Evolutionary conservation across 805 yeast species (phyloP), one percentile per base, ranked within the genome.

Genomic region (Metschnikowia koreensis): DNA sequence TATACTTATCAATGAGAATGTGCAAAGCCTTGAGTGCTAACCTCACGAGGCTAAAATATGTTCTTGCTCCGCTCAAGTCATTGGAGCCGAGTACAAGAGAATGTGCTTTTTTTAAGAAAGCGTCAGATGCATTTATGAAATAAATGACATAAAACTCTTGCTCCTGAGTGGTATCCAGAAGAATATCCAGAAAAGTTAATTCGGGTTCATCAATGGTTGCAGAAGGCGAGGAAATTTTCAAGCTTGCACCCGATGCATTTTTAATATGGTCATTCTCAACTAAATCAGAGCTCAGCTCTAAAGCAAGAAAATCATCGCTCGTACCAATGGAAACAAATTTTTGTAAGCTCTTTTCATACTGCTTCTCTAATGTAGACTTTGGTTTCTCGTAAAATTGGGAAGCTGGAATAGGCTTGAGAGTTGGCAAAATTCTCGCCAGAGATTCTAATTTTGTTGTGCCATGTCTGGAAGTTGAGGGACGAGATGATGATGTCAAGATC

Each of bases 1-100:
- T 51, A 55, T 74, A 77, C 40, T 66, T 62, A 16, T 60, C 60
- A 3, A 69, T 63, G 29, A 76, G 53, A 39, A 52, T 47, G 36
- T 44, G 50, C 47, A 58, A 50, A 2, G 50, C 43, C 48, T 53
- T 57, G 45, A 58, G 36, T 10, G 59, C 61, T 28, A 50, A 48
- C 42, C 48, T 53, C 10, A 58, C 41, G 27, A 48, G 44, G 26
- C 49, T 46, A 48, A 40, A 58, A 41, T 58, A 58, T 5, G 46
- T 40, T 26, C 41, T 42, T 9, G 54, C 39, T 3, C 61, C 61
- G 6, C 46, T 8, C 7, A 47, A 16, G 13, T 55, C 56, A 48
- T 57, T 57, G 7, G 54, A 42, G 17, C 46, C 47, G 10, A 57
- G 47, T 7, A 58, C 61, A 36, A 43, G 41, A 7, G 57, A 44